Percentiles rank a stretch among this genome's conserved stretches.
These are phyloP conservation scores for Saccharomycopsis capsularis DNA, from an alignment of 805 yeast genomes.

Conservation along the genomic window DNA sequence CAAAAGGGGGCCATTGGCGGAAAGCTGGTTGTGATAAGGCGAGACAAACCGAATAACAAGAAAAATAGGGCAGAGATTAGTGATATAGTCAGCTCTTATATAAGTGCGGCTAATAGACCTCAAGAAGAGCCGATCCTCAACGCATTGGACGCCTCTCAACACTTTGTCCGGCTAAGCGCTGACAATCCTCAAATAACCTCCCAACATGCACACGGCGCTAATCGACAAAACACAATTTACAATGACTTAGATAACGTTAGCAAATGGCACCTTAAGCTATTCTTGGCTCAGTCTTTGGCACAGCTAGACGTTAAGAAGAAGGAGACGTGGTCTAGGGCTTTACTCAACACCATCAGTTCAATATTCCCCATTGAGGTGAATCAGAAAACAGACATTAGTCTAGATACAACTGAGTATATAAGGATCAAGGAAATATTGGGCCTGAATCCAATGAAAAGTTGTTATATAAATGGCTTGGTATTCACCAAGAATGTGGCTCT, in stretches of 20 bases:
- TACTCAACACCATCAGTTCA: constrained; percentile 26
- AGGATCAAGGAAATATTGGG: constrained; percentile 83
- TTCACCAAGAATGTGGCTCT: constrained; percentile 83
- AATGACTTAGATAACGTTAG: constrained; percentile 5
- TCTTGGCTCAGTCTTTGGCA: constrained; percentile 12
- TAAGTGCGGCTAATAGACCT: too few relatives aligned
- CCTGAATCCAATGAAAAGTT: constrained; percentile 53
- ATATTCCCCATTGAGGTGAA: not conserved
- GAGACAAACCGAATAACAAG: not conserved
- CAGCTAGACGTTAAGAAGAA: constrained; percentile 10
- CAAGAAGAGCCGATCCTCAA: not conserved
- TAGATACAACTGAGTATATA: constrained; percentile 81
- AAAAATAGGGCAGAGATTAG: too few relatives aligned
- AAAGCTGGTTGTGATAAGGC: too few relatives aligned
- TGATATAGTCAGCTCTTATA: too few relatives aligned
- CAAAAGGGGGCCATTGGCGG: not conserved
- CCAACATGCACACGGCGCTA: not conserved
- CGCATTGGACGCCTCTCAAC: not conserved
- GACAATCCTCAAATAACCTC: not conserved
- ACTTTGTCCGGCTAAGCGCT: too few relatives aligned
- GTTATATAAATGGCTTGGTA: constrained; percentile 66
- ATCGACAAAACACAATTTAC: not conserved
- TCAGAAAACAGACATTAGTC: constrained; percentile 44
- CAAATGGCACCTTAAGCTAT: constrained; percentile 1
- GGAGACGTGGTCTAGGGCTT: constrained; percentile 48